Conservation (phyloP, 176 grass and related monocot species). For the Tuctoria greenei region DNA sequence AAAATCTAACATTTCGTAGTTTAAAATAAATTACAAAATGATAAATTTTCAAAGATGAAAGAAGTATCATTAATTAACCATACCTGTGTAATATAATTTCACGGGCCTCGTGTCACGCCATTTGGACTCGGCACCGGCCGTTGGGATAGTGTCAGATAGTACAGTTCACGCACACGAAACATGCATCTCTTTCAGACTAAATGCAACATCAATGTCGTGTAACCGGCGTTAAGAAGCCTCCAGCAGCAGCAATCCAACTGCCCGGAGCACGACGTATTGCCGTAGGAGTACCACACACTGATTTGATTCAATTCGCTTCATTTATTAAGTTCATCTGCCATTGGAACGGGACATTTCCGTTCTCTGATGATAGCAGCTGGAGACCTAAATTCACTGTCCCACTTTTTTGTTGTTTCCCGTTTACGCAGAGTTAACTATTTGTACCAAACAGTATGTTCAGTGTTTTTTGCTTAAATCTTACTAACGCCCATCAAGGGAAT, state of each 20-base stretch:
- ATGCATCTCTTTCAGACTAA: not conserved
- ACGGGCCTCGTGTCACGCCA: not conserved
- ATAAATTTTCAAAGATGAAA: too few species aligned
- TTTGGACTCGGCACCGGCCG: not conserved
- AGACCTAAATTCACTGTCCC: not conserved
- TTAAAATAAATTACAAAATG: too few species aligned
- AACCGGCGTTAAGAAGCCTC: not conserved
- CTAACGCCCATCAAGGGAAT: not conserved
- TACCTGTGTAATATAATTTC: not conserved
- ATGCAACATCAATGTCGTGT: not conserved
- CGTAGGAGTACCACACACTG: not conserved
- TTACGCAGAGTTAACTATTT: not conserved
- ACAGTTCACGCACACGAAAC: not conserved
- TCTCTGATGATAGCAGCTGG: slow-evolving; percentile 15
- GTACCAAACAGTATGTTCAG: not conserved
- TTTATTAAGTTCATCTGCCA: not conserved
- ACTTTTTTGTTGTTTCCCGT: not conserved
- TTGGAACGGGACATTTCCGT: slow-evolving; percentile 5
- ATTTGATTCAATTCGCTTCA: not conserved
- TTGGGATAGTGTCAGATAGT: not conserved
- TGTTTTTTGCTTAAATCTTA: not conserved
- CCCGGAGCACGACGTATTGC: slow-evolving; percentile 10
- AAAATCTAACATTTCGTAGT: too few species aligned
- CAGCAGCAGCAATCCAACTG: not conserved
- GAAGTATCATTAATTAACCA: too few species aligned